Conservation (phyloP, 768 basidiomycete genomes). For the Lentinula raphanica region DNA sequence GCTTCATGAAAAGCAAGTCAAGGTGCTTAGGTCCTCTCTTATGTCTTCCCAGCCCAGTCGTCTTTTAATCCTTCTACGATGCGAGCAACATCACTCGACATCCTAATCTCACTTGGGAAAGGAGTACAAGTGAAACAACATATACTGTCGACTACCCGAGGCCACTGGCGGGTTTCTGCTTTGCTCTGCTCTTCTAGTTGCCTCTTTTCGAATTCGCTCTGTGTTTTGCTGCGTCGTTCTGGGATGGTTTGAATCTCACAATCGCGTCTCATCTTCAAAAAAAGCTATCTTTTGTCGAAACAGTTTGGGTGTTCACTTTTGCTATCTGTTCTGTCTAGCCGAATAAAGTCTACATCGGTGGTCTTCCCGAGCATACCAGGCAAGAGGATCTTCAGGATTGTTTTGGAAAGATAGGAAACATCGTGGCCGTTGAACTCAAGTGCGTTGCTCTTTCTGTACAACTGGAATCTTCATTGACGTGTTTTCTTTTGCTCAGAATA, state of each 20-base stretch:
- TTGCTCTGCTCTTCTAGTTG: slow-evolving; percentile 10
- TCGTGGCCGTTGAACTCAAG: slow-evolving; percentile 79
- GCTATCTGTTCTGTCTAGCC: slow-evolving; percentile 64
- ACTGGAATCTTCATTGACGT: slow-evolving; percentile 6
- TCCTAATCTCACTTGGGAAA: not conserved
- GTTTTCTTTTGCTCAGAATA: slow-evolving; percentile 41
- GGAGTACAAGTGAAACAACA: not conserved
- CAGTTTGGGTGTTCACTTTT: slow-evolving; percentile 60
- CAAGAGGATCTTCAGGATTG: slow-evolving; percentile 82
- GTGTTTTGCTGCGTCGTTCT: slow-evolving; percentile 23
- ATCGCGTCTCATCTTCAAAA: slow-evolving; percentile 45
- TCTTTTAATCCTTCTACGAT: slow-evolving; percentile 12
- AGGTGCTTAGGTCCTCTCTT: slow-evolving; percentile 74
- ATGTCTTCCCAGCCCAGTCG: slow-evolving; percentile 11
- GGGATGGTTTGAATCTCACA: slow-evolving; percentile 21
- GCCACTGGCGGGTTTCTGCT: not conserved
- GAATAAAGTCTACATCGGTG: slow-evolving; percentile 91
- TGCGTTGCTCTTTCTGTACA: slow-evolving; percentile 31
- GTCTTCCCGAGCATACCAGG: slow-evolving; percentile 81
- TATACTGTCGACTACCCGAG: not conserved
- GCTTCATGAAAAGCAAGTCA: slow-evolving; percentile 70
- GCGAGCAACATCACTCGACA: not conserved
- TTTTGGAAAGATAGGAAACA: slow-evolving; percentile 79
- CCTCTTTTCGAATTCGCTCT: slow-evolving; percentile 16
- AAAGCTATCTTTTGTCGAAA: slow-evolving; percentile 39